Evolutionary conservation across 106 monocot species (phyloP).

Genomic region (Iris macrosiphon): DNA sequence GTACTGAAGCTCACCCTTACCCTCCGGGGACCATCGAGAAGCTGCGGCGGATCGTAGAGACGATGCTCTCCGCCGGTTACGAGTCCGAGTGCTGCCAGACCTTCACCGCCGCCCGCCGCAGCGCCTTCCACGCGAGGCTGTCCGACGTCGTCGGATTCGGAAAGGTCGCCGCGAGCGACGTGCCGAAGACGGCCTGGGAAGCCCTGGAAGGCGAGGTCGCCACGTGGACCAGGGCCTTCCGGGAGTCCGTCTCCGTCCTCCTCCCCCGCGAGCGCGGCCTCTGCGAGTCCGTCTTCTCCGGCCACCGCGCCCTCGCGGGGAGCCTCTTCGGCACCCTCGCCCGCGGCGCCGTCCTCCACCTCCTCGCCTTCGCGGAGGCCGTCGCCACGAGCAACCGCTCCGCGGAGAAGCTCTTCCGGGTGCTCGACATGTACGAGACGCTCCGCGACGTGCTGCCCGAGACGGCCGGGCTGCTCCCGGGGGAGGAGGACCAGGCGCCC

Average conservation of each 20-base stretch:
- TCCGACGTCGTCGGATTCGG: constrained; percentile 21
- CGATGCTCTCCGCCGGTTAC: constrained; percentile 42
- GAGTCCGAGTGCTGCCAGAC: constrained; percentile 33
- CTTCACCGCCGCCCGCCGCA: constrained; percentile 28
- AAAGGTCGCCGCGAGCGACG: constrained; percentile 27
- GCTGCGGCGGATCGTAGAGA: constrained; percentile 20
- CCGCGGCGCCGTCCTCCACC: constrained; percentile 12
- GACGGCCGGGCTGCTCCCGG: constrained; percentile 17
- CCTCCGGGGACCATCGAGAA: constrained; percentile 13
- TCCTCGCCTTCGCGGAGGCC: constrained; percentile 22
- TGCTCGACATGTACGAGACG: constrained; percentile 41
- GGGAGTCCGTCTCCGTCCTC: constrained; percentile 10
- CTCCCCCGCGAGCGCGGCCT: constrained; percentile 24
- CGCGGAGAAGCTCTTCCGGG: constrained; percentile 38
- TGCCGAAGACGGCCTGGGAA: constrained; percentile 48
- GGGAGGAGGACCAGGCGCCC: not conserved
- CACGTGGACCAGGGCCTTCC: constrained; percentile 32
- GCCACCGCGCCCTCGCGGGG: constrained; percentile 9
- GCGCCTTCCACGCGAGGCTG: constrained; percentile 14
- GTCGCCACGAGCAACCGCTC: constrained; percentile 12
- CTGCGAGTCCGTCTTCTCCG: constrained; percentile 29
- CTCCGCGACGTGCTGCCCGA: constrained; percentile 9
- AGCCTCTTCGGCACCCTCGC: constrained; percentile 32
- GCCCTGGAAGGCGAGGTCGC: constrained; percentile 24
- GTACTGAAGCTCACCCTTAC: constrained; percentile 1